Evolutionary conservation across 345 rosid species (phyloP).

Genomic region (Eucalyptus regnans): DNA sequence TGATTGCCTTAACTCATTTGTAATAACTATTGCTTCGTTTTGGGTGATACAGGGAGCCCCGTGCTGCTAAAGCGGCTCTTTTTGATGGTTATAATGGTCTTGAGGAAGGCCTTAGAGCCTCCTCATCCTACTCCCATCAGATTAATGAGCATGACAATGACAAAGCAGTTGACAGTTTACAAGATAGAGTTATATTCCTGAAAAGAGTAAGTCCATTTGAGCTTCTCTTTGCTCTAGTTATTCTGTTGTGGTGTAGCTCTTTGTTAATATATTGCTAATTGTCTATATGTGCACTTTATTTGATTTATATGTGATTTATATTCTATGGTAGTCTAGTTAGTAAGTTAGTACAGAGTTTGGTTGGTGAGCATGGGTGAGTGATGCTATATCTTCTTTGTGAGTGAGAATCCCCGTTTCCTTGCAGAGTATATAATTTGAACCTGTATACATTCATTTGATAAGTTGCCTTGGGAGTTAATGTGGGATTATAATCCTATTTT

Average conservation of each 20-base stretch:
- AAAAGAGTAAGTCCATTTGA: constrained; percentile 38
- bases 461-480: not conserved
- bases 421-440: not conserved
- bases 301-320: not conserved
- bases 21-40: not conserved
- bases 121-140: constrained; percentile 41
- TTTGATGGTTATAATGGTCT: constrained; percentile 58
- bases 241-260: not conserved
- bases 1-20: not conserved
- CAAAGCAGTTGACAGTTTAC: constrained; percentile 46
- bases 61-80: constrained; percentile 44
- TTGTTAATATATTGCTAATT: not conserved
- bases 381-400: not conserved
- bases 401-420: not conserved
- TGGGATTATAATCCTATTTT: not conserved
- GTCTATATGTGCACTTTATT: not conserved
- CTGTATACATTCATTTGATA: not conserved
- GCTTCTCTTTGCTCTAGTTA: not conserved
- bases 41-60: constrained; percentile 44
- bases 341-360: not conserved
- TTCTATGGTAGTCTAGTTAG: not conserved
- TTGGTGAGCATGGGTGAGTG: not conserved
- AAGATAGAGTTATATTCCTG: constrained; percentile 62
- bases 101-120: constrained; percentile 73
- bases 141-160: constrained; percentile 61